Percentiles rank a stretch among this genome's conserved stretches.
These are phyloP conservation scores for Sphaerulina populicola DNA, from an alignment of 2,329 filamentous ascomycete genomes.

Conservation along the genomic window DNA sequence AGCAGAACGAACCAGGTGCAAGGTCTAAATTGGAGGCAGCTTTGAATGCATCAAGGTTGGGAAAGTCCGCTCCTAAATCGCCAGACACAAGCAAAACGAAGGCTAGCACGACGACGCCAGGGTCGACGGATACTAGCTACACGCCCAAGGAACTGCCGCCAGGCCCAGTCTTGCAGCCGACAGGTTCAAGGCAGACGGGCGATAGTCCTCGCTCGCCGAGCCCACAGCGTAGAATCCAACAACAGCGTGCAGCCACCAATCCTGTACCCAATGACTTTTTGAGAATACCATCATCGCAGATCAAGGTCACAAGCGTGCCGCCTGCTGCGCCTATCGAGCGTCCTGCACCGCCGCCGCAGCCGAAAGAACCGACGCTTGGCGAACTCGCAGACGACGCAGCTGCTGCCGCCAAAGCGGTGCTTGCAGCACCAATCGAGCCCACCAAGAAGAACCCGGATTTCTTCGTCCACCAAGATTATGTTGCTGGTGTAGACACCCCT, in stretches of 20 bases:
- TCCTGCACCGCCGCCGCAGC: conserved; percentile 27
- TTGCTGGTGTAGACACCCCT: conserved; percentile 33
- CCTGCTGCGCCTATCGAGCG: conserved; percentile 30
- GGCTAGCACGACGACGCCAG: conserved; percentile 23
- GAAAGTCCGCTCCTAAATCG: conserved; percentile 4
- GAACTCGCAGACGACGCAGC: conserved; percentile 61
- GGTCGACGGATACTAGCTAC: conserved; percentile 22
- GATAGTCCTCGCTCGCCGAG: conserved; percentile 62
- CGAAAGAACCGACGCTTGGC: conserved; percentile 35
- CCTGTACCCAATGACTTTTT: conserved; percentile 26
- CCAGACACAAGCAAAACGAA: conserved; percentile 18
- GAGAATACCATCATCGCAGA: conserved; percentile 25
- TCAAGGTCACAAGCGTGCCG: conserved; percentile 27
- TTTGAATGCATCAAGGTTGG: neutral
- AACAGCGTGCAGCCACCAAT: conserved; percentile 49
- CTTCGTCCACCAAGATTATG: conserved; percentile 48
- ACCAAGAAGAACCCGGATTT: conserved; percentile 59
- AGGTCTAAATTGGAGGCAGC: neutral
- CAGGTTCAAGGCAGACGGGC: conserved; percentile 27
- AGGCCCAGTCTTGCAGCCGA: conserved; percentile 49
- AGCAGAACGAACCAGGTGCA: conserved; percentile 16
- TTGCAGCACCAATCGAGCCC: conserved; percentile 54
- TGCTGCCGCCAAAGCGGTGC: conserved; percentile 55
- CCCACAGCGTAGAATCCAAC: conserved; percentile 36
- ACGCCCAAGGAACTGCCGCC: conserved; percentile 35